These are phyloP conservation scores for Naganishia vishniacii DNA, from an alignment of 768 basidiomycete species.

Conservation along the genomic window DNA sequence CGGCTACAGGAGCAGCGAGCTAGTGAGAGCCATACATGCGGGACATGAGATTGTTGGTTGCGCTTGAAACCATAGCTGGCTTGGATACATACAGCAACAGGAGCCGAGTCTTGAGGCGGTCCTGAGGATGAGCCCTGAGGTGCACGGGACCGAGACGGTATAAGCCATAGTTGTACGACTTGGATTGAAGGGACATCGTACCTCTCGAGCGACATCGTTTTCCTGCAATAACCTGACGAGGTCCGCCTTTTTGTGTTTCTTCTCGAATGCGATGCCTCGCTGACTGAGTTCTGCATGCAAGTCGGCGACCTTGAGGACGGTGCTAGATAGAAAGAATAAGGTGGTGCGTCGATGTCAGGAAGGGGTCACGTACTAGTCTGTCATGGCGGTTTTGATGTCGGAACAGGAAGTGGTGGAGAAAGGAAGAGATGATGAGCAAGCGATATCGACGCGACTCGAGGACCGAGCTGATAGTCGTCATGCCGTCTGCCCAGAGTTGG, in stretches of 20 bases:
- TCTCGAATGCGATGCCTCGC: conserved; percentile 1
- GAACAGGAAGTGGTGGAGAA: too few relatives aligned
- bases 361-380: background rate
- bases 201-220: background rate
- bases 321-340: background rate
- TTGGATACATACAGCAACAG: background rate
- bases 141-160: too few relatives aligned
- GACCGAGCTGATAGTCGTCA: too few relatives aligned
- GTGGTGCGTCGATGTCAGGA: background rate
- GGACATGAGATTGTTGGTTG: too few relatives aligned
- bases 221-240: conserved; percentile 14
- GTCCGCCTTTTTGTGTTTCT: conserved; percentile 24
- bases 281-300: conserved; percentile 7
- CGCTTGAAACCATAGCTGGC: too few relatives aligned
- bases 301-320: conserved; percentile 11
- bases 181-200: too few relatives aligned
- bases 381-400: too few relatives aligned
- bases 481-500: too few relatives aligned
- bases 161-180: too few relatives aligned
- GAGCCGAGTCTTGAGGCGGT: background rate
- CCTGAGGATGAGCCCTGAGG: background rate
- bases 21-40: too few relatives aligned
- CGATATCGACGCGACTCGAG: too few relatives aligned
- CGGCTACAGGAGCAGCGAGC: background rate
- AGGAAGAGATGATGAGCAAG: too few relatives aligned